Evolutionary conservation across 306 rosid species (phyloP).

Genomic region (Prunus mume): DNA sequence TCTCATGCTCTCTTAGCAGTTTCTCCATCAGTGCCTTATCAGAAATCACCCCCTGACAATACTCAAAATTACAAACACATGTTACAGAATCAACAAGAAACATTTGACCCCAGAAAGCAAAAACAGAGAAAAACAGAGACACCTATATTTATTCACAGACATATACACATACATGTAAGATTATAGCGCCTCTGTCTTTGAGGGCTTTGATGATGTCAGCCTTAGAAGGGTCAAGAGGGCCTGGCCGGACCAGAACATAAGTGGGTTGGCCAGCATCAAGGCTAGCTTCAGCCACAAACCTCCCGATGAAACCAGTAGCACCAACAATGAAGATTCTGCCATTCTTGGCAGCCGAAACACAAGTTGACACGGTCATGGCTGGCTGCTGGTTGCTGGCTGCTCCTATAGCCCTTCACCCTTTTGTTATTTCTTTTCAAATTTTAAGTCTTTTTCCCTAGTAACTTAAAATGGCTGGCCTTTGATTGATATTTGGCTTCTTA

Average conservation of each 20-base stretch:
- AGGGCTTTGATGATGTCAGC: conserved; percentile 29
- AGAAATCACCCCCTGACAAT: conserved; percentile 43
- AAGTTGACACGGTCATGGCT: conserved; percentile 41
- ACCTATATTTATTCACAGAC: neutral
- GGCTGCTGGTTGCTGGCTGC: neutral
- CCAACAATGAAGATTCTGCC: conserved; percentile 47
- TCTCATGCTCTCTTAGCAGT: conserved; percentile 46
- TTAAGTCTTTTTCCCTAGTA: neutral
- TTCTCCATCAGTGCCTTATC: conserved; percentile 48
- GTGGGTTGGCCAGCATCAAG: conserved; percentile 38
- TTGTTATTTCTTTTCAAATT: neutral
- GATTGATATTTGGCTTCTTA: neutral
- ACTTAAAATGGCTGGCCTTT: neutral
- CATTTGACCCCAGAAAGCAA: neutral
- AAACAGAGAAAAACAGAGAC: neutral
- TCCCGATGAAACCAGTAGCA: conserved; percentile 68
- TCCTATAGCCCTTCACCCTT: neutral
- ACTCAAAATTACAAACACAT: neutral
- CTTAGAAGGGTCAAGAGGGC: conserved; percentile 28
- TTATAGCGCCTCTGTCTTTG: conserved; percentile 54
- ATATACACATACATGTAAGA: conserved; percentile 36
- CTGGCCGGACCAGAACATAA: conserved; percentile 41
- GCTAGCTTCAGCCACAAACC: conserved; percentile 57
- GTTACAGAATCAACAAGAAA: neutral
- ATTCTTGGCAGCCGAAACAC: conserved; percentile 13